These are phyloP conservation scores for Kwoniella bestiolae DNA, from an alignment of 768 basidiomycete species.

Conservation along the genomic window DNA sequence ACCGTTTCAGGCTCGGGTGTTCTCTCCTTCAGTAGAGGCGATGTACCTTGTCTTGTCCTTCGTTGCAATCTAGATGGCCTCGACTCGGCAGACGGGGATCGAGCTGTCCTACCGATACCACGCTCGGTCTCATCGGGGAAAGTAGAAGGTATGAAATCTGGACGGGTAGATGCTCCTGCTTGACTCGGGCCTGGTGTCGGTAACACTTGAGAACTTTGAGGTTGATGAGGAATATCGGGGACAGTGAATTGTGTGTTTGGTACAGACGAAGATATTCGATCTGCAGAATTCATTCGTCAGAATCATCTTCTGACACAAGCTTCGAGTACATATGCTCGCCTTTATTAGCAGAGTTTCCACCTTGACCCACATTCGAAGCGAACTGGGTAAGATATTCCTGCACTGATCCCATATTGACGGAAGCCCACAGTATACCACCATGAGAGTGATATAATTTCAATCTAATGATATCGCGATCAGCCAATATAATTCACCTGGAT, in stretches of 20 bases:
- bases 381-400: slow-evolving; percentile 26
- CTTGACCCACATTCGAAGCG: slow-evolving; percentile 16
- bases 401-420: slow-evolving; percentile 26
- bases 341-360: not conserved
- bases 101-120: not conserved
- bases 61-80: slow-evolving; percentile 1
- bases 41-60: slow-evolving; percentile 4
- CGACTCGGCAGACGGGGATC: not conserved
- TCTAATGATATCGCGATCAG: slow-evolving; percentile 14
- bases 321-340: not conserved
- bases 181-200: not conserved
- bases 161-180: not conserved
- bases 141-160: slow-evolving; percentile 42
- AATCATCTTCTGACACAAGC: not conserved
- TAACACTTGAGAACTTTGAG: not conserved
- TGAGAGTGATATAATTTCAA: slow-evolving; percentile 24
- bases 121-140: slow-evolving; percentile 42
- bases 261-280: not conserved
- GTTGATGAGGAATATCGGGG: not conserved
- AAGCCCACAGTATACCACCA: slow-evolving; percentile 39
- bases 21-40: slow-evolving; percentile 11
- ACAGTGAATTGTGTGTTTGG: slow-evolving; percentile 3
- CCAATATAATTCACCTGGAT: not conserved
- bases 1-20: slow-evolving; percentile 10
- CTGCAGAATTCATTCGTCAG: not conserved